Percentiles rank a stretch among this genome's conserved stretches.
Evolutionary conservation across 1,284 basidiomycete genomes (phyloP).

Genomic region (Stygiomarasmius scandens): DNA sequence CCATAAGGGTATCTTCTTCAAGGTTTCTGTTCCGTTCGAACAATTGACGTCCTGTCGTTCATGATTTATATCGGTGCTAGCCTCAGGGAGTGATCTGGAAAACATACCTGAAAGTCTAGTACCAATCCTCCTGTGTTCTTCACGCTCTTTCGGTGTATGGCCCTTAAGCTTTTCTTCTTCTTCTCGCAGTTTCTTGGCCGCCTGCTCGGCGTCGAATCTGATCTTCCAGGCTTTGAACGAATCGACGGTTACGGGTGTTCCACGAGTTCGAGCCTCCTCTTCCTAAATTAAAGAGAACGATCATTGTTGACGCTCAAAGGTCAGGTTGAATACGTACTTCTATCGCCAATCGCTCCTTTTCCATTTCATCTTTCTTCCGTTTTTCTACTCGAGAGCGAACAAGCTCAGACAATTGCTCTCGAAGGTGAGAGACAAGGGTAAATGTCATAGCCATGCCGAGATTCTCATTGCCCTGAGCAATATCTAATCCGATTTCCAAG

Average conservation of each 20-base stretch:
- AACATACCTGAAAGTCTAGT: conserved; percentile 71
- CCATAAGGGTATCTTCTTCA: conserved; percentile 76
- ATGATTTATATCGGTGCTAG: not conserved
- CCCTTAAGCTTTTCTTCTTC: conserved; percentile 85
- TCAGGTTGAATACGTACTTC: conserved; percentile 55
- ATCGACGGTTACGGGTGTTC: conserved; percentile 86
- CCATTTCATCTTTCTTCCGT: conserved; percentile 63
- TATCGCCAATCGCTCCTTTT: conserved; percentile 72
- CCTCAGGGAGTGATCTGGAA: not conserved
- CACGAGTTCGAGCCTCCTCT: conserved; percentile 86
- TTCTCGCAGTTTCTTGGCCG: conserved; percentile 60
- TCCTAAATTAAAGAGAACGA: conserved; percentile 51
- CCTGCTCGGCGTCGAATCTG: conserved; percentile 74
- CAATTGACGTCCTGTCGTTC: conserved; percentile 78
- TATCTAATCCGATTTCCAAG: conserved; percentile 6
- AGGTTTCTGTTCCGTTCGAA: conserved; percentile 82
- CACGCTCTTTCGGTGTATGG: conserved; percentile 82
- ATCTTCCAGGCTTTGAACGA: conserved; percentile 84
- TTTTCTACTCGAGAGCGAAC: conserved; percentile 62
- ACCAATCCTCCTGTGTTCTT: conserved; percentile 77
- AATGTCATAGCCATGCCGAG: conserved; percentile 98
- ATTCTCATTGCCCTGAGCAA: conserved; percentile 81
- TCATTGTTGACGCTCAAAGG: not conserved
- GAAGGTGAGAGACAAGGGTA: conserved; percentile 85
- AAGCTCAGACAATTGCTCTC: conserved; percentile 75